Evolutionary conservation across 176 grass and related monocot genomes (phyloP).

Genomic region (Puccinellia tenuiflora): DNA sequence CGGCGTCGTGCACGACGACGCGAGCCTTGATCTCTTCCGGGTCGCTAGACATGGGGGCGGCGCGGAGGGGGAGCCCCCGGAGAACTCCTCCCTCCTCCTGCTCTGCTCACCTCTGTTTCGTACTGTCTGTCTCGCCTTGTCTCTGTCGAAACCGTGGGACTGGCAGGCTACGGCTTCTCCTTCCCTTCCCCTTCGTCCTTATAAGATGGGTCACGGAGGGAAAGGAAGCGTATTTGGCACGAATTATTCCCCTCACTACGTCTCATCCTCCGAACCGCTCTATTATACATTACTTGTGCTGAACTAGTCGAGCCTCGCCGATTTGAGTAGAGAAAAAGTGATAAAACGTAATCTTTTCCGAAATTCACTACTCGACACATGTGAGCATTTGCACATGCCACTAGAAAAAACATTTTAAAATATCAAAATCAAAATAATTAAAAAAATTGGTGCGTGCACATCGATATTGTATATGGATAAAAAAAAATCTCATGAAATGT

Average conservation of each 20-base stretch:
- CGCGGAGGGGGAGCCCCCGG: background rate
- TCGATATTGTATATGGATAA: too few relatives aligned
- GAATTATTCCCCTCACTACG: background rate
- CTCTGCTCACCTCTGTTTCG: background rate
- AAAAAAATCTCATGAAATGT: too few relatives aligned
- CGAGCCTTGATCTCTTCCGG: conserved; percentile 45
- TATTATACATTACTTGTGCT: too few relatives aligned
- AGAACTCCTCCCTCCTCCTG: background rate
- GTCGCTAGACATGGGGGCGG: conserved; percentile 24
- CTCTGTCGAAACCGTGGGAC: background rate
- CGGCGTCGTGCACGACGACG: conserved; percentile 34
- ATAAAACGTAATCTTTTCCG: too few relatives aligned
- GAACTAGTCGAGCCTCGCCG: too few relatives aligned
- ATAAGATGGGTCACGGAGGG: background rate
- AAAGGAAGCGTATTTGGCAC: background rate
- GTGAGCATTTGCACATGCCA: too few relatives aligned
- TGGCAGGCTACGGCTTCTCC: conserved; percentile 2
- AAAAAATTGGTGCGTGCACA: too few relatives aligned
- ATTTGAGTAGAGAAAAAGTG: too few relatives aligned
- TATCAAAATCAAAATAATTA: too few relatives aligned
- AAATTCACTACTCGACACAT: too few relatives aligned
- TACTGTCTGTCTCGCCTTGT: background rate
- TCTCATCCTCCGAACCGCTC: too few relatives aligned
- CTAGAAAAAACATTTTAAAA: too few relatives aligned
- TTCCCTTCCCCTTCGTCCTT: background rate